Conservation (phyloP, 2,329 filamentous ascomycete species). For the Penicillium olsonii region DNA sequence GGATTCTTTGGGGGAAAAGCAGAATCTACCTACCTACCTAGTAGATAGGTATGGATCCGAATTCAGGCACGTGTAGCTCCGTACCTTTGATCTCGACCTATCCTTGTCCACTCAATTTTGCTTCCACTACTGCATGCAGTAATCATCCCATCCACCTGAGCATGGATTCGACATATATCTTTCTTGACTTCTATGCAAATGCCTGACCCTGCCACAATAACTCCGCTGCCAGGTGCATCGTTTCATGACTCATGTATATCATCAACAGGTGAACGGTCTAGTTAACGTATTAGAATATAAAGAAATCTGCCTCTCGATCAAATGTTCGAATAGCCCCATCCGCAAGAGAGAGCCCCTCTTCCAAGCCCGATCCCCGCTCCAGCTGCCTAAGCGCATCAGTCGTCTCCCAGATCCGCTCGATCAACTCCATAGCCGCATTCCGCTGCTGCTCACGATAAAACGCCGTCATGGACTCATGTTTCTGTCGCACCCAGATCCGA, state of each 20-base stretch:
- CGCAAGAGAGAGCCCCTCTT: conserved; percentile 5
- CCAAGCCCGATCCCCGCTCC: neutral
- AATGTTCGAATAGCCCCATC: conserved; percentile 17
- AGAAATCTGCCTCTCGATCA: conserved; percentile 21
- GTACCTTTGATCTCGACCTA: neutral
- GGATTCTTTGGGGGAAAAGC: too few relatives aligned
- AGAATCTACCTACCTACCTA: too few relatives aligned
- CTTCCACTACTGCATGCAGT: conserved; percentile 2
- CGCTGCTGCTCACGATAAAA: conserved; percentile 27
- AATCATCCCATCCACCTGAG: neutral
- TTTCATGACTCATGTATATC: neutral
- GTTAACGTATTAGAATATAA: conserved; percentile 18
- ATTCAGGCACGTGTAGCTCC: neutral
- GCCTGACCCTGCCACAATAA: neutral
- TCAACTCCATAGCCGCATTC: conserved; percentile 24
- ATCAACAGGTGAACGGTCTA: too few relatives aligned
- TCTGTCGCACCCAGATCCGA: conserved; percentile 22
- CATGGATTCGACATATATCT: neutral
- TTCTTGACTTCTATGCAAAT: conserved; percentile 1
- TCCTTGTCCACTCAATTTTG: neutral
- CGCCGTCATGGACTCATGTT: conserved; percentile 26
- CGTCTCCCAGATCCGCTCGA: conserved; percentile 23
- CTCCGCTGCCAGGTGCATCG: neutral
- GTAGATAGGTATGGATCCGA: too few relatives aligned
- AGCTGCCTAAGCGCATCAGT: conserved; percentile 12